Conservation (phyloP, 345 rosid genomes). For the Eutrema yunnanense region DNA sequence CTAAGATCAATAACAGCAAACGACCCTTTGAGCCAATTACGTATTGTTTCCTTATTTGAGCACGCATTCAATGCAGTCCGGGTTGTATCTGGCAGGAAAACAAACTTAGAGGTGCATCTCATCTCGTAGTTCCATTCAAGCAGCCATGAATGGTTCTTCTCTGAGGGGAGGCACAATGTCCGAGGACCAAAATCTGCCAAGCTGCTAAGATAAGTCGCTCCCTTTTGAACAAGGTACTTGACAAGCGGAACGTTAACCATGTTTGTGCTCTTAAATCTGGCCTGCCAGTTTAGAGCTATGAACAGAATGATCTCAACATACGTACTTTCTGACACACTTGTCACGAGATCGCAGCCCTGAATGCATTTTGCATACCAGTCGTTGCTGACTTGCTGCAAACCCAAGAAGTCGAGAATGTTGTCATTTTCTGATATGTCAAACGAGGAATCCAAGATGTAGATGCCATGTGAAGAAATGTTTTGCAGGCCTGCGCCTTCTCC, state of each 20-base stretch:
- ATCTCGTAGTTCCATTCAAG: conserved; percentile 53
- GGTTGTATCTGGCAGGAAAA: conserved; percentile 45
- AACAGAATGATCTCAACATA: conserved; percentile 48
- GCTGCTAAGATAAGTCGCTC: conserved; percentile 33
- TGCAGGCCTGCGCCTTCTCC: conserved; percentile 39
- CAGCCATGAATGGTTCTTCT: conserved; percentile 34
- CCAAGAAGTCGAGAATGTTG: conserved; percentile 44
- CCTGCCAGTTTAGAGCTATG: conserved; percentile 48
- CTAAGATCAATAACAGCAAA: not conserved
- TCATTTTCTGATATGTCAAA: conserved; percentile 41
- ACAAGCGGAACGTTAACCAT: conserved; percentile 42
- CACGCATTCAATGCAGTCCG: conserved; percentile 25
- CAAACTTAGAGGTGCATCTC: conserved; percentile 21
- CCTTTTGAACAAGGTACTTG: conserved; percentile 39
- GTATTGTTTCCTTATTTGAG: conserved; percentile 16
- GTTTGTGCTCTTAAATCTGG: conserved; percentile 28
- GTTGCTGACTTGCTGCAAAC: conserved; percentile 32
- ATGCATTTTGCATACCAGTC: conserved; percentile 66
- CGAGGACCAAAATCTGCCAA: conserved; percentile 8
- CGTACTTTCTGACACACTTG: conserved; percentile 40
- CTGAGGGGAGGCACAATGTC: conserved; percentile 21
- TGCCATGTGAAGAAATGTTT: conserved; percentile 62
- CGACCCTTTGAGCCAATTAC: conserved; percentile 37
- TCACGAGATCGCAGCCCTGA: conserved; percentile 43
- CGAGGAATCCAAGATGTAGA: conserved; percentile 35